These are phyloP conservation scores for Sisymbrium altissimum DNA, from an alignment of 345 rosid species.

Conservation along the genomic window DNA sequence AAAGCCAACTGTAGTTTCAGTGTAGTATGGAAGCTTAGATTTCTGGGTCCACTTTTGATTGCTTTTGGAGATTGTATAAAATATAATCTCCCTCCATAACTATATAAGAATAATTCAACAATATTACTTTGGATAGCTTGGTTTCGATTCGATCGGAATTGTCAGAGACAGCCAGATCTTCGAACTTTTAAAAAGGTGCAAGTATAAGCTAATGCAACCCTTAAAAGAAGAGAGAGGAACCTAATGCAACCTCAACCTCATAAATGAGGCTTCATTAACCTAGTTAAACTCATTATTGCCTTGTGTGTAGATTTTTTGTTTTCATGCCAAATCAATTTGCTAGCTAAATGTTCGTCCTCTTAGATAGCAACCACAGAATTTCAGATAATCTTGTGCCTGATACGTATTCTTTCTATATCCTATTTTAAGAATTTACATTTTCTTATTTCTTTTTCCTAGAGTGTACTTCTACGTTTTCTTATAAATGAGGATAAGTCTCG, in stretches of 20 bases:
- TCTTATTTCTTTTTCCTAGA: neutral
- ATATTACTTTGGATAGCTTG: too few relatives aligned
- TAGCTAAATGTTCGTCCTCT: neutral
- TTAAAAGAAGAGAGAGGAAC: too few relatives aligned
- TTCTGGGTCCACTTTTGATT: too few relatives aligned
- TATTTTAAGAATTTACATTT: neutral
- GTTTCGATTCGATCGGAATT: too few relatives aligned
- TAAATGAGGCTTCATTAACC: neutral
- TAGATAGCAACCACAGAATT: neutral
- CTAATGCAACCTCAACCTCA: conserved; percentile 6
- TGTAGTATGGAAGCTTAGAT: too few relatives aligned
- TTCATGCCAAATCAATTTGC: neutral
- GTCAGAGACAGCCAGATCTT: too few relatives aligned
- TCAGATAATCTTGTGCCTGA: neutral
- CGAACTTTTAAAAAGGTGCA: too few relatives aligned
- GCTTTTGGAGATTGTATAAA: too few relatives aligned
- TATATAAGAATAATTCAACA: too few relatives aligned
- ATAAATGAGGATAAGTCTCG: neutral
- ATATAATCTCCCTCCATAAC: too few relatives aligned
- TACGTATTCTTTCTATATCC: neutral
- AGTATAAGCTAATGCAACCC: too few relatives aligned
- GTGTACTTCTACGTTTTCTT: neutral
- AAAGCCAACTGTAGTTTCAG: too few relatives aligned
- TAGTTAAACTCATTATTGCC: neutral
- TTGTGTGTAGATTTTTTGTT: neutral